Evolutionary conservation across 495 filamentous ascomycete genomes (phyloP).

Genomic region (Hypoxylon fragiforme): DNA sequence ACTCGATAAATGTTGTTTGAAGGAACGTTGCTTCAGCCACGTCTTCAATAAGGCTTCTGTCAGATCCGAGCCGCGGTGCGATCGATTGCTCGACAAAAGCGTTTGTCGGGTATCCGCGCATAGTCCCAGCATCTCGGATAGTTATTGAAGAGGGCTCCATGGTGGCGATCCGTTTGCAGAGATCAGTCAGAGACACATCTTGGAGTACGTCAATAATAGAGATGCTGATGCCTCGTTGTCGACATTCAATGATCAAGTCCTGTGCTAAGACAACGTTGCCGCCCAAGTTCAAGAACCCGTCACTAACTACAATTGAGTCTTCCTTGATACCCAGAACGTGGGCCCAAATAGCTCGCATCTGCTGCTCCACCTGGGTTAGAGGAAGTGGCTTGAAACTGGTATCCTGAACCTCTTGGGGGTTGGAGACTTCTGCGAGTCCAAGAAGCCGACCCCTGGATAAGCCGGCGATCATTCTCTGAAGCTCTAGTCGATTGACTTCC

Average conservation of each 20-base stretch:
- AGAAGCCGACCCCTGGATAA: slow-evolving; percentile 46
- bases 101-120: neutral
- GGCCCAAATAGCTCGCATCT: slow-evolving; percentile 50
- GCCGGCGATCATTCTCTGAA: slow-evolving; percentile 46
- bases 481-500: slow-evolving; percentile 45
- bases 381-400: slow-evolving; percentile 47
- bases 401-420: slow-evolving; percentile 38
- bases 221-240: slow-evolving; percentile 40
- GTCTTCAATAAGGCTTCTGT: slow-evolving; percentile 43
- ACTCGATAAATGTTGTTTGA: slow-evolving; percentile 51
- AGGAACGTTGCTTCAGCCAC: slow-evolving; percentile 48
- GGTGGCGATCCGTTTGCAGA: slow-evolving; percentile 40
- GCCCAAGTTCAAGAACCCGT: slow-evolving; percentile 50
- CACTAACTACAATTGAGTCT: slow-evolving; percentile 42
- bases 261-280: slow-evolving; percentile 49
- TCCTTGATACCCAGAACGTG: slow-evolving; percentile 44
- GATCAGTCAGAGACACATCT: slow-evolving; percentile 42
- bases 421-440: slow-evolving; percentile 37
- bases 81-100: slow-evolving; percentile 30
- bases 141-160: slow-evolving; percentile 19
- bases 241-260: slow-evolving; percentile 46
- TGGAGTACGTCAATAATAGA: slow-evolving; percentile 45
- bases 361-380: slow-evolving; percentile 46
- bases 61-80: slow-evolving; percentile 42
- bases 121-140: slow-evolving; percentile 32